These are phyloP conservation scores for Trichoderma asperellum DNA, from an alignment of 2,329 filamentous ascomycete genomes.

Conservation along the genomic window DNA sequence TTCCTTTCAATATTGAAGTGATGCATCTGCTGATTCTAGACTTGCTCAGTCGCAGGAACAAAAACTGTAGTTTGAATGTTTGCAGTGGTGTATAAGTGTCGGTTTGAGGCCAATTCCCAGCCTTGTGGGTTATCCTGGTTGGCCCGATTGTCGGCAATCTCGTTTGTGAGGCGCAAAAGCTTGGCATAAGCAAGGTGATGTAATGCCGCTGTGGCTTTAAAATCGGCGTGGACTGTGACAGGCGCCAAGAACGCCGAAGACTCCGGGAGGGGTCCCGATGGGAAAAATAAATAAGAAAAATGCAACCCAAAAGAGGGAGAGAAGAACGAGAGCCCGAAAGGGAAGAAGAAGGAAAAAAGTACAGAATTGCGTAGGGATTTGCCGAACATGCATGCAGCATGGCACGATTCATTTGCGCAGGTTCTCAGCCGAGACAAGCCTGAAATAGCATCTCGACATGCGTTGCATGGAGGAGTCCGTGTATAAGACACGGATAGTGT, in stretches of 20 bases:
- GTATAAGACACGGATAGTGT: too few relatives aligned
- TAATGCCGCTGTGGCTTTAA: constrained; percentile 21
- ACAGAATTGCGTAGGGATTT: neutral
- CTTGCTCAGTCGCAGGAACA: neutral
- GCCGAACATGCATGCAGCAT: constrained; percentile 1
- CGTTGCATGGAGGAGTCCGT: neutral
- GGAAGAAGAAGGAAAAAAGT: neutral
- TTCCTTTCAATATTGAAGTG: neutral
- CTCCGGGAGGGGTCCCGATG: neutral
- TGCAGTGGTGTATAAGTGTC: neutral
- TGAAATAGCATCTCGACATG: too few relatives aligned
- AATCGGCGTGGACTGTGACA: neutral
- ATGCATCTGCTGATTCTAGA: neutral
- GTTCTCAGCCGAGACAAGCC: neutral
- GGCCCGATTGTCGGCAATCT: constrained; percentile 25
- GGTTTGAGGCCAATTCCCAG: constrained; percentile 4
- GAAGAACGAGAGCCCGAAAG: neutral
- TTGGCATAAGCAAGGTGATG: constrained; percentile 29
- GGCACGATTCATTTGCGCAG: neutral
- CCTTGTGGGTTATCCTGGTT: constrained; percentile 23
- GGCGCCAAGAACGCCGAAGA: constrained; percentile 1
- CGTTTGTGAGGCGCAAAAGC: constrained; percentile 13
- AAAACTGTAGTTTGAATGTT: neutral
- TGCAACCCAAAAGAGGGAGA: neutral
- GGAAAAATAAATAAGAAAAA: neutral